phyloP scores from a whole-genome alignment of 192 early-diverging fungal genomes.

The Backusella psychrophila region DNA sequence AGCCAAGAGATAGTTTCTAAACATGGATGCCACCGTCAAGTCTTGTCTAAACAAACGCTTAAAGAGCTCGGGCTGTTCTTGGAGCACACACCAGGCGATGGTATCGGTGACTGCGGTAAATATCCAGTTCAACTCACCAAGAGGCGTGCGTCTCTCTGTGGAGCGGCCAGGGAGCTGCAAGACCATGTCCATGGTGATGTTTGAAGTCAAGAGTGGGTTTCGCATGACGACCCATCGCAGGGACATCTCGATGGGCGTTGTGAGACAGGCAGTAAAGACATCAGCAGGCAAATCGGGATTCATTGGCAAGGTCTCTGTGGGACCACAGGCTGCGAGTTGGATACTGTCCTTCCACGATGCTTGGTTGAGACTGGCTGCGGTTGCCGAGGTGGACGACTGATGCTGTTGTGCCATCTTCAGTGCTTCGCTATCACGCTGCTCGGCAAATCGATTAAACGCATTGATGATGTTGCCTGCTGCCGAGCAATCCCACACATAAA shows the following conservation, averaged over 20 bases:
- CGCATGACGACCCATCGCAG: conserved; percentile 88
- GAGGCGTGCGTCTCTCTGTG: conserved; percentile 88
- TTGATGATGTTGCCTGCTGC: conserved; percentile 88
- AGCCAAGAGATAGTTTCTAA: conserved; percentile 94
- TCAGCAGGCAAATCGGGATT: conserved; percentile 95
- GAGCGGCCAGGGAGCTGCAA: conserved; percentile 80
- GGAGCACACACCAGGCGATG: conserved; percentile 94
- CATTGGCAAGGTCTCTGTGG: conserved; percentile 86
- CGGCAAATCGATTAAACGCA: conserved; percentile 88
- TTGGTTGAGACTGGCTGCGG: neutral
- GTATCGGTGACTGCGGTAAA: conserved; percentile 98
- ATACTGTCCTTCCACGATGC: conserved; percentile 73
- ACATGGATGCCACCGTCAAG: conserved; percentile 90
- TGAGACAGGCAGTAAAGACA: conserved; percentile 94
- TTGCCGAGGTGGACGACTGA: conserved; percentile 27
- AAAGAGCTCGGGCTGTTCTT: conserved; percentile 78
- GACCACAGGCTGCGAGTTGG: conserved; percentile 88
- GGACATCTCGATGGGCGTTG: conserved; percentile 93
- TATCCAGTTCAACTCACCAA: conserved; percentile 99
- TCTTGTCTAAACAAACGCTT: conserved; percentile 91
- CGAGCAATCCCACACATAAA: conserved; percentile 97
- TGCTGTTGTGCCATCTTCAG: conserved; percentile 40
- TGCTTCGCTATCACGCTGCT: conserved; percentile 78
- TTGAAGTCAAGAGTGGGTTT: conserved; percentile 68
- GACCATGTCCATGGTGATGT: conserved; percentile 87